These are phyloP conservation scores for Lepidopterella palustris DNA, from an alignment of 495 filamentous ascomycete genomes.

Conservation along the genomic window DNA sequence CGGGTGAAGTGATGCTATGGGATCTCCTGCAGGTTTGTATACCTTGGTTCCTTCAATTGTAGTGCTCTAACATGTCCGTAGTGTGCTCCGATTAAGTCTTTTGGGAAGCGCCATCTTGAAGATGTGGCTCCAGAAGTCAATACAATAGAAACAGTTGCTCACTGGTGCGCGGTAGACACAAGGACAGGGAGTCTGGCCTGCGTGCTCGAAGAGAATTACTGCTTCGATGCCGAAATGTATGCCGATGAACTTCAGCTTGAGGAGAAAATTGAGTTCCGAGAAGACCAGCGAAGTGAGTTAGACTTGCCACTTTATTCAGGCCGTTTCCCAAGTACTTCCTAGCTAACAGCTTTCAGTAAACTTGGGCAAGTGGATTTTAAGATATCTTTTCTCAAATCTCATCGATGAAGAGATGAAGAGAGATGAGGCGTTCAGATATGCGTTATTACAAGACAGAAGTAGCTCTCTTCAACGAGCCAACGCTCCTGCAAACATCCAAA, in stretches of 20 bases:
- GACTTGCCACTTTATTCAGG: background rate
- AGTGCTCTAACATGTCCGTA: constrained; percentile 30
- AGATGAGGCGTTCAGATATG: constrained; percentile 64
- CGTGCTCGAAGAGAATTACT: constrained; percentile 87
- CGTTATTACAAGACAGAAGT: constrained; percentile 55
- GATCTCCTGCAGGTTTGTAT: constrained; percentile 72
- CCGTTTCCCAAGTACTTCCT: constrained; percentile 1
- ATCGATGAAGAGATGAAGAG: constrained; percentile 83
- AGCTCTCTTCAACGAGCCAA: constrained; percentile 51
- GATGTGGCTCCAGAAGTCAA: constrained; percentile 86
- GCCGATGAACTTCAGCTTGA: constrained; percentile 74
- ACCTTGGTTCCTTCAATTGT: background rate
- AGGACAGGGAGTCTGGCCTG: constrained; percentile 86
- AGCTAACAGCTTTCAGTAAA: constrained; percentile 56
- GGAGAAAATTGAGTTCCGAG: constrained; percentile 70
- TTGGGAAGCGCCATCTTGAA: constrained; percentile 88
- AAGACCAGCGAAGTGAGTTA: constrained; percentile 86
- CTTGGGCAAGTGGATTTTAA: constrained; percentile 91
- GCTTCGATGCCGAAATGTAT: constrained; percentile 97
- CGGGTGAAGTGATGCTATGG: constrained; percentile 94
- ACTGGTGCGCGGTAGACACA: constrained; percentile 93
- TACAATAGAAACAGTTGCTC: constrained; percentile 77
- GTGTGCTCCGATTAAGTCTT: constrained; percentile 79
- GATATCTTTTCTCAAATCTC: constrained; percentile 83
- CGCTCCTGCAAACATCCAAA: constrained; percentile 59